These are phyloP conservation scores for Ogataea zsoltii DNA, from an alignment of 805 yeast genomes.

Conservation along the genomic window DNA sequence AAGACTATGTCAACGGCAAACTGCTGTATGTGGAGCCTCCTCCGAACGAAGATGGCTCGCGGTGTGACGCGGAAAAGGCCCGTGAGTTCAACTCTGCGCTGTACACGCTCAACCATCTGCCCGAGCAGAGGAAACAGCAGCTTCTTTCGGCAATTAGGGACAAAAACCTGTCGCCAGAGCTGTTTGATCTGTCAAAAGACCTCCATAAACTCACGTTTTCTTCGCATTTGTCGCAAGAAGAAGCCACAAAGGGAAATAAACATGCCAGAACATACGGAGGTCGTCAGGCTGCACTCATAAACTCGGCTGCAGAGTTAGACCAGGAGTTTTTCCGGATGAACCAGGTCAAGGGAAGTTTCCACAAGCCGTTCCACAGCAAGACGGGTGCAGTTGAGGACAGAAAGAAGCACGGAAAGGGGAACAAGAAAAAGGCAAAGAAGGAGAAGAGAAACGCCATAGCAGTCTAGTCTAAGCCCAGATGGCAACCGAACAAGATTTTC, in stretches of 20 bases:
- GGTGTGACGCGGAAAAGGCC: conserved; percentile 51
- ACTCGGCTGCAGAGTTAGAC: conserved; percentile 82
- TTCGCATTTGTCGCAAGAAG: conserved; percentile 63
- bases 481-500: not conserved
- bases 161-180: conserved; percentile 51
- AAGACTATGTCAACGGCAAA: conserved; percentile 94
- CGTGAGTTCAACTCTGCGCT: conserved; percentile 72
- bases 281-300: conserved; percentile 73
- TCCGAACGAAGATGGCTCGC: conserved; percentile 65
- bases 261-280: conserved; percentile 67
- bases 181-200: conserved; percentile 68
- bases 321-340: conserved; percentile 79
- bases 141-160: conserved; percentile 60
- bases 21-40: conserved; percentile 86
- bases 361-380: conserved; percentile 71
- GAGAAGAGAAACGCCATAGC: conserved; percentile 17
- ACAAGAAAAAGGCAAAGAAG: conserved; percentile 27
- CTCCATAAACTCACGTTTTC: conserved; percentile 75
- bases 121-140: conserved; percentile 75
- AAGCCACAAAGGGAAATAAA: conserved; percentile 41
- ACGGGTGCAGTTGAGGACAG: conserved; percentile 57
- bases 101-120: conserved; percentile 63
- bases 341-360: conserved; percentile 59
- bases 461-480: no score
- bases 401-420: conserved; percentile 70